A percentile compares a stretch with the other conserved stretches of the same genome.
These are phyloP conservation scores for Termitomyces sp. DNA, from an alignment of 768 basidiomycete genomes.

Conservation along the genomic window DNA sequence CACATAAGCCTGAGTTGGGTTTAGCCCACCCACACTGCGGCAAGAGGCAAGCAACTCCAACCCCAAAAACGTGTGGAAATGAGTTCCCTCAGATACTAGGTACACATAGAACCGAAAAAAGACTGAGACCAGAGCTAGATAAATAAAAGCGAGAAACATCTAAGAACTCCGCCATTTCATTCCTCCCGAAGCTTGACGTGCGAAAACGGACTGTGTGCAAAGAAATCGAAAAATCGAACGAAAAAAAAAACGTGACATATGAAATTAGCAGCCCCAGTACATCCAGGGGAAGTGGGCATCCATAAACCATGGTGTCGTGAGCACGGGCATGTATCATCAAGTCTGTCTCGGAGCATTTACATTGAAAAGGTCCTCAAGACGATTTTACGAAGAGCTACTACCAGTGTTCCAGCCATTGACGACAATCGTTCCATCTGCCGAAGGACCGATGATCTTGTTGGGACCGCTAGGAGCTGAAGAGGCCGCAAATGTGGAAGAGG, in stretches of 20 bases:
- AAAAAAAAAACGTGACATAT: background rate
- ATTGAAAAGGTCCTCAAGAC: slow-evolving; percentile 31
- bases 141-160: background rate
- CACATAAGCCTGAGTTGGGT: too few species aligned
- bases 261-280: slow-evolving; percentile 7
- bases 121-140: background rate
- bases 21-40: too few species aligned
- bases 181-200: slow-evolving; percentile 12
- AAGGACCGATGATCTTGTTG: slow-evolving; percentile 37
- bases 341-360: background rate
- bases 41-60: background rate
- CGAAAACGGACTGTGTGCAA: background rate
- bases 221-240: background rate
- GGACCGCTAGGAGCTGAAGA: slow-evolving; percentile 22
- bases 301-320: slow-evolving; percentile 1
- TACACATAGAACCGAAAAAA: background rate
- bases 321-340: background rate
- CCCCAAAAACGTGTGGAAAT: background rate
- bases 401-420: slow-evolving; percentile 42
- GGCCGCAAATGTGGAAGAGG: too few species aligned
- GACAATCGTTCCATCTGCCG: slow-evolving; percentile 34
- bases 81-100: background rate
- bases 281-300: background rate
- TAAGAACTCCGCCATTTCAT: slow-evolving; percentile 5
- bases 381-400: background rate